Evolutionary conservation across 768 basidiomycete species (phyloP).

Genomic region (Suillus spraguei): DNA sequence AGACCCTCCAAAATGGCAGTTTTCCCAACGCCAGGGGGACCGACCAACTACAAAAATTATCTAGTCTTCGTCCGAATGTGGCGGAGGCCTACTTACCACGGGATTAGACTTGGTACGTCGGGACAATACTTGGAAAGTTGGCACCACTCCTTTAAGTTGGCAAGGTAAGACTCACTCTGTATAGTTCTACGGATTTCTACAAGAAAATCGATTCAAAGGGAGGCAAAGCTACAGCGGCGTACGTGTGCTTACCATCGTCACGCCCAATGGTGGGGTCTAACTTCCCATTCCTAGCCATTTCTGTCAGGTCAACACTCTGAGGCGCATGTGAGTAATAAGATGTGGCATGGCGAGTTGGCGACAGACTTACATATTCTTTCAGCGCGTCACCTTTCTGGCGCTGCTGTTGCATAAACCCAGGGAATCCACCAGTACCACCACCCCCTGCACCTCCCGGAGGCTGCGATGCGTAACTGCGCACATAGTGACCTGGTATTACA

Average conservation of each 20-base stretch:
- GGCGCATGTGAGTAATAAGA: neutral
- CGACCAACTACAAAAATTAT: constrained; percentile 56
- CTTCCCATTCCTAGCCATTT: constrained; percentile 82
- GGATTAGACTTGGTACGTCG: constrained; percentile 92
- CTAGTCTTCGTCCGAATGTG: neutral
- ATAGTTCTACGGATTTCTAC: constrained; percentile 87
- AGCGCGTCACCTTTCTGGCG: constrained; percentile 83
- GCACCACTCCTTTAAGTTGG: neutral
- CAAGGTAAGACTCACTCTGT: constrained; percentile 61
- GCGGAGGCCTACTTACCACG: constrained; percentile 50
- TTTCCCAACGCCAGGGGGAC: constrained; percentile 90
- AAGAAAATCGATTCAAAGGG: neutral
- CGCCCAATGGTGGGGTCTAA: constrained; percentile 90
- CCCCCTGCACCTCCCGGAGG: constrained; percentile 43
- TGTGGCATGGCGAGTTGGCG: constrained; percentile 21
- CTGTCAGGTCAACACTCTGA: constrained; percentile 83
- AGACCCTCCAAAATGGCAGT: constrained; percentile 92
- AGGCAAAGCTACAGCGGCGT: neutral
- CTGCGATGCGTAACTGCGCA: constrained; percentile 49
- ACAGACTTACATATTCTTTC: constrained; percentile 71
- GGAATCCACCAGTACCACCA: constrained; percentile 53
- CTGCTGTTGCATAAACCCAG: constrained; percentile 63
- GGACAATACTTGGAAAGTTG: constrained; percentile 61
- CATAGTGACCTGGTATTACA: constrained; percentile 7
- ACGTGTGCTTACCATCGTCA: constrained; percentile 61